Evolutionary conservation across 1,139 yeast genomes (phyloP), one percentile per base, ranked within the genome.

Genomic region (Sugiyamaella neomexicana): DNA sequence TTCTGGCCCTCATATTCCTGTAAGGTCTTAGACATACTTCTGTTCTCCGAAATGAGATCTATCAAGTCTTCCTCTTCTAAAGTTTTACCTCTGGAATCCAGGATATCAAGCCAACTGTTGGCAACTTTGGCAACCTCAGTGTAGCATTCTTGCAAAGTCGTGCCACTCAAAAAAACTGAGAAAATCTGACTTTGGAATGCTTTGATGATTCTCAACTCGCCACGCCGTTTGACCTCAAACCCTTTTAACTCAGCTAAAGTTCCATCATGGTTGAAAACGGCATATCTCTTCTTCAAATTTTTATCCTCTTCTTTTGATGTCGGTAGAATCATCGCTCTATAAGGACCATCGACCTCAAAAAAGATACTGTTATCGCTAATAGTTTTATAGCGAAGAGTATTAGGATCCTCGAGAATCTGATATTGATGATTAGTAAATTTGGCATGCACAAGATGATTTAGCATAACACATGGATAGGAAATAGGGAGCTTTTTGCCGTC

Each of bases 301-400:
- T 91, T 91, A 49, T 97, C 98, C 75, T 93, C 99, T 69, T 95
- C 99, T 62, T 89, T 89, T 0, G 99, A 93, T 0, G 99, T 90
- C 8, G 99, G 99, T 55, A 95, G 77, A 57, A 95, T 81, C 99
- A 95, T 95, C 0, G 99, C 99, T 65, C 84, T 87, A 70, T 95
- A 95, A 0, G 99, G 99, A 10, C 99, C 99, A 75, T 95, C 99
- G 25, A 95, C 97, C 70, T 95, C 99, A 65, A 95, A 95, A 72
- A 93, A 93, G 69, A 95, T 95, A 17, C 97, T 87, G 69, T 95
- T 95, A 66, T 95, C 99, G 17, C 95, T 84, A 55, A 80, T 80
- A 0, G 91, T 86, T 53, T 84, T 82, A 70, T 91, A 93, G 60
- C 80, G 81, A 68, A 82, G 80, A 9, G 76, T 79, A 1, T 76